These are phyloP conservation scores for Dactylellina haptotyla DNA, from an alignment of 2,329 filamentous ascomycete genomes.

Conservation along the genomic window DNA sequence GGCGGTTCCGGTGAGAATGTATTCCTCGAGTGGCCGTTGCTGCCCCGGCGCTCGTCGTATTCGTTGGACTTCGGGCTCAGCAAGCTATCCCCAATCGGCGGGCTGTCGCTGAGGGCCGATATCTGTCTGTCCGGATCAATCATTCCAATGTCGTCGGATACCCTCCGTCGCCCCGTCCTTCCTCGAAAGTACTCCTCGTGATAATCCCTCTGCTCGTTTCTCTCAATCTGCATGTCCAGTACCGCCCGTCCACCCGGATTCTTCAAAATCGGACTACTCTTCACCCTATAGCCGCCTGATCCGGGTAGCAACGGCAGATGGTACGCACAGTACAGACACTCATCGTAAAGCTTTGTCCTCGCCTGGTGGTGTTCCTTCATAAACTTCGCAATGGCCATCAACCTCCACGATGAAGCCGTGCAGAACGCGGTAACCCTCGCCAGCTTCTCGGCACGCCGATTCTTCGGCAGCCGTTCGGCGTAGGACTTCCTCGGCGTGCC, in stretches of 20 bases:
- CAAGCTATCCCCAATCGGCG: slow-evolving; percentile 58
- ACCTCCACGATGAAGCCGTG: slow-evolving; percentile 91
- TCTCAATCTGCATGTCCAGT: slow-evolving; percentile 93
- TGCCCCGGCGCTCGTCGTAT: slow-evolving; percentile 45
- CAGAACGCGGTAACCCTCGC: slow-evolving; percentile 94
- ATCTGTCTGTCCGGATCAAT: slow-evolving; percentile 44
- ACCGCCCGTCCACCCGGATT: slow-evolving; percentile 92
- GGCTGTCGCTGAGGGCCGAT: slow-evolving; percentile 50
- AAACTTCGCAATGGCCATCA: slow-evolving; percentile 87
- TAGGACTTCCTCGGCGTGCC: slow-evolving; percentile 78
- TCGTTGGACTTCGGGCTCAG: slow-evolving; percentile 59
- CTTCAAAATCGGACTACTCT: slow-evolving; percentile 90
- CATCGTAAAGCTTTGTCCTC: slow-evolving; percentile 95
- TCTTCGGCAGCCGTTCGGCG: slow-evolving; percentile 90
- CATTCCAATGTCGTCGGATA: slow-evolving; percentile 60
- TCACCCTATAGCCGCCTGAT: slow-evolving; percentile 83
- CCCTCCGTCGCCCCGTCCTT: slow-evolving; percentile 64
- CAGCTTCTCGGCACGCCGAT: slow-evolving; percentile 84
- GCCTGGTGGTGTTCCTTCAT: slow-evolving; percentile 86
- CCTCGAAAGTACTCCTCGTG: slow-evolving; percentile 91
- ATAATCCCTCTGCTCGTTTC: slow-evolving; percentile 87
- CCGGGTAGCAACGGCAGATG: slow-evolving; percentile 88
- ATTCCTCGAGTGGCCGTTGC: slow-evolving; percentile 50
- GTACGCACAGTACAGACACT: slow-evolving; percentile 95
- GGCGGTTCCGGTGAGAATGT: slow-evolving; percentile 50